phyloP scores from a whole-genome alignment of 441 rosid genomes.

The Geranium incanum region DNA sequence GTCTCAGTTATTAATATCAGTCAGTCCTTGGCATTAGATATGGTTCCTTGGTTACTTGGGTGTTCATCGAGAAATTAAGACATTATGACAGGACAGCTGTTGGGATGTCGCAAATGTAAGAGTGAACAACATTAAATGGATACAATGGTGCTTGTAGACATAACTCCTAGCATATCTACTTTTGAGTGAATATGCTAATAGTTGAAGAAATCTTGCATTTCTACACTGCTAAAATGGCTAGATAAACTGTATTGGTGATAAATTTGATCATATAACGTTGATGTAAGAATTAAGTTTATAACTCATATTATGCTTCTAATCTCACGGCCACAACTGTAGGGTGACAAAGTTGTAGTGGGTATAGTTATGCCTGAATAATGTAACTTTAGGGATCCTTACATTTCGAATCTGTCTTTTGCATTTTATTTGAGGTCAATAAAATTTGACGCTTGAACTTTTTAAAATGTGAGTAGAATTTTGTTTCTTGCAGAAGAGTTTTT shows the following conservation, averaged over 20 bases:
- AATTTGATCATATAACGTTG: neutral
- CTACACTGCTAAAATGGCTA: no score
- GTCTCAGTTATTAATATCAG: neutral
- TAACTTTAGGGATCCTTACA: neutral
- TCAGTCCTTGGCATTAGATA: neutral
- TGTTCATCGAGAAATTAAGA: neutral
- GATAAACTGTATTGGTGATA: neutral
- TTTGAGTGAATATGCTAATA: neutral
- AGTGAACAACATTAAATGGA: neutral
- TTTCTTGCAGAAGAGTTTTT: slow-evolving; percentile 46
- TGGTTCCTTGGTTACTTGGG: neutral
- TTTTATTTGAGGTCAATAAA: neutral
- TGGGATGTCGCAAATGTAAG: neutral
- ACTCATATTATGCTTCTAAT: neutral
- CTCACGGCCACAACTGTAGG: neutral
- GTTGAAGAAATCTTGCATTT: neutral
- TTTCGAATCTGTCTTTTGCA: neutral
- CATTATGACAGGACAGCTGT: neutral
- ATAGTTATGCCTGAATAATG: neutral
- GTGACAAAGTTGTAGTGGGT: neutral
- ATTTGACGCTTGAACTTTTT: neutral
- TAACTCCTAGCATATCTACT: neutral
- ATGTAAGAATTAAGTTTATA: neutral
- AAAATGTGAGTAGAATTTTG: neutral
- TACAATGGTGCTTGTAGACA: neutral